Evolutionary conservation across 148 eudicot genomes (phyloP).

Genomic region (Rhododendron vialii): DNA sequence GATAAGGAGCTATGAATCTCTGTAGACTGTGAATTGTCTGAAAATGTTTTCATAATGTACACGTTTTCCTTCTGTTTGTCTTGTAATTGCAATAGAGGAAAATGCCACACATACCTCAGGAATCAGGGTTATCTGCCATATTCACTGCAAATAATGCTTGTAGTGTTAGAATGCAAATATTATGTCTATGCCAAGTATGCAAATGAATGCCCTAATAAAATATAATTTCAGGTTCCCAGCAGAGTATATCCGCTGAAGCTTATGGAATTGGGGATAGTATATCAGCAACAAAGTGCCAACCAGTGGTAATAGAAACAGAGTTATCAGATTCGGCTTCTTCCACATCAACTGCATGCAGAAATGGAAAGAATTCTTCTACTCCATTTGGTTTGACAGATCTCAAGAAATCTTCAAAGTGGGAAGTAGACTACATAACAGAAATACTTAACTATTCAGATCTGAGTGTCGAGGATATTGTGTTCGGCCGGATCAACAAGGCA

Average conservation of each 20-base stretch:
- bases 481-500: conserved; percentile 36
- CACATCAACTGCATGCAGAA: conserved; percentile 19
- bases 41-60: background rate
- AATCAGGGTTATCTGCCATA: background rate
- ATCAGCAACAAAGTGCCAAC: conserved; percentile 30
- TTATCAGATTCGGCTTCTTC: conserved; percentile 57
- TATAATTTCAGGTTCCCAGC: conserved; percentile 44
- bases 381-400: conserved; percentile 19
- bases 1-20: background rate
- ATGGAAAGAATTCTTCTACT: conserved; percentile 21
- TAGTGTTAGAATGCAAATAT: background rate
- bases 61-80: background rate
- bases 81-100: background rate
- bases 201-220: background rate
- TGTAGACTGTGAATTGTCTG: background rate
- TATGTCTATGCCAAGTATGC: background rate
- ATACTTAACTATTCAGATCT: conserved; percentile 46
- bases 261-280: conserved; percentile 30
- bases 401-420: conserved; percentile 50
- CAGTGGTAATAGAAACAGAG: conserved; percentile 39
- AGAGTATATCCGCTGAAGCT: conserved; percentile 30
- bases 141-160: background rate
- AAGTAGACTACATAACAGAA: conserved; percentile 50
- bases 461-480: conserved; percentile 31
- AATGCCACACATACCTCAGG: background rate